Evolutionary conservation across 352 stramenopile genomes (phyloP), one percentile per base, ranked within the genome.

Genomic region (Globisporangium cederbergense): DNA sequence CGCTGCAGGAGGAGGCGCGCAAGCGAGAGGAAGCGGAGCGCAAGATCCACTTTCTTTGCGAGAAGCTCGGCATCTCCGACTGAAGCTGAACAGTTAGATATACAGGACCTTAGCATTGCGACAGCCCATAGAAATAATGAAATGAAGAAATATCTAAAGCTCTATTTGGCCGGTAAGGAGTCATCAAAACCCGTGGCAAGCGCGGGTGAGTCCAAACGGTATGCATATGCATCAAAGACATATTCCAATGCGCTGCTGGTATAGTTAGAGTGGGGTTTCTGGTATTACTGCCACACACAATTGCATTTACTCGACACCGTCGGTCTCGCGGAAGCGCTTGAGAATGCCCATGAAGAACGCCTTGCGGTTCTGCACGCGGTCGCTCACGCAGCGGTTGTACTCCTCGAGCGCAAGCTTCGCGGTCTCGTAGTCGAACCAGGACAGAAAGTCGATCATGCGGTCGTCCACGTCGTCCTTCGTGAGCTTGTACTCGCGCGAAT

Each of bases 311-410:
- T 95, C 86, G 4, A 78, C 79, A 14, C 86, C 85, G 46, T 93
- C 85, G 0, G 85, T 95, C 67, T 88, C 67, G 36, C 85, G 79
- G 72, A 94, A 95, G 28, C 87, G 87, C 78, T 95, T 95, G 60
- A 95, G 72, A 58, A 95, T 95, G 32, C 87, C 87, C 87, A 95
- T 95, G 70, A 95, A 95, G 59, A 95, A 95, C 8, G 87, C 85
- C 70, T 92, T 91, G 55, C 85, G 86, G 68, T 95, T 95, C 53
- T 81, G 73, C 66, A 95, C 86, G 56, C 72, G 80, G 36, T 93
- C 81, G 49, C 69, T 79, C 13, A 93, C 78, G 53, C 84, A 86
- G 13, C 73, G 74, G 66, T 91, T 89, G 75, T 88, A 94, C 75
- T 93, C 87, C 1, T 93, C 82, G 3, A 95, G 71, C 32, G 87